phyloP scores from a whole-genome alignment of 768 basidiomycete species.

The Rhodotorula paludigena region DNA sequence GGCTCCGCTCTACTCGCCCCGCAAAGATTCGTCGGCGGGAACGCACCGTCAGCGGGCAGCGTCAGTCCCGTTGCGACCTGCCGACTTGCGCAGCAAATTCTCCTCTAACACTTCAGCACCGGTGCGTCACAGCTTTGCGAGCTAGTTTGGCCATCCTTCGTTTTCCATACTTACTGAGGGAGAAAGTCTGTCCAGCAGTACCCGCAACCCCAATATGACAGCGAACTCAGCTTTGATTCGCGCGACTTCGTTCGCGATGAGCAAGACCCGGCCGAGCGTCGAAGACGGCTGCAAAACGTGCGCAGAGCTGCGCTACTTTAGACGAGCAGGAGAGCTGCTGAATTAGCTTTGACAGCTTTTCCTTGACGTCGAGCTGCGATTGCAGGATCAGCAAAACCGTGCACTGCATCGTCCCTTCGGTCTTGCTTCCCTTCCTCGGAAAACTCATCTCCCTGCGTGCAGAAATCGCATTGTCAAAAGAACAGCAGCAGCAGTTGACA shows the following conservation, averaged over 20 bases:
- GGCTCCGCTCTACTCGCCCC: too few relatives aligned
- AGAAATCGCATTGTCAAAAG: neutral
- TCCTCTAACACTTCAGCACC: constrained; percentile 5
- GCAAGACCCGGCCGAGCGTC: neutral
- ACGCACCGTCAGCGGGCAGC: too few relatives aligned
- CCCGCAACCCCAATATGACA: neutral
- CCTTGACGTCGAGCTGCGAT: neutral
- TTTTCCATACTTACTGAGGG: too few relatives aligned
- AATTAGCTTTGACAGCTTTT: neutral
- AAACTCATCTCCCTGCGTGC: neutral
- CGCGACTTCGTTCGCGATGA: neutral
- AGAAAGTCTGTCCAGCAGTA: too few relatives aligned
- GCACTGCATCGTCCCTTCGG: too few relatives aligned
- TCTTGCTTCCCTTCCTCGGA: neutral
- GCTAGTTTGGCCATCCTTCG: neutral
- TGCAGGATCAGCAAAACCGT: neutral
- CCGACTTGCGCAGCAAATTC: neutral
- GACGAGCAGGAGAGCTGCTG: too few relatives aligned
- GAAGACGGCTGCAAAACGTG: neutral
- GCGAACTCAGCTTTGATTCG: neutral
- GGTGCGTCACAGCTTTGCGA: neutral
- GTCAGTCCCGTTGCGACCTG: neutral
- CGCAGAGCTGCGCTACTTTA: too few relatives aligned
- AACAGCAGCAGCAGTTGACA: neutral
- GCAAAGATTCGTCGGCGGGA: too few relatives aligned